A percentile compares a stretch with the other conserved stretches of the same genome.
Evolutionary conservation across 2,329 filamentous ascomycete species (phyloP).

Genomic region (Cordyceps cateniannulata): DNA sequence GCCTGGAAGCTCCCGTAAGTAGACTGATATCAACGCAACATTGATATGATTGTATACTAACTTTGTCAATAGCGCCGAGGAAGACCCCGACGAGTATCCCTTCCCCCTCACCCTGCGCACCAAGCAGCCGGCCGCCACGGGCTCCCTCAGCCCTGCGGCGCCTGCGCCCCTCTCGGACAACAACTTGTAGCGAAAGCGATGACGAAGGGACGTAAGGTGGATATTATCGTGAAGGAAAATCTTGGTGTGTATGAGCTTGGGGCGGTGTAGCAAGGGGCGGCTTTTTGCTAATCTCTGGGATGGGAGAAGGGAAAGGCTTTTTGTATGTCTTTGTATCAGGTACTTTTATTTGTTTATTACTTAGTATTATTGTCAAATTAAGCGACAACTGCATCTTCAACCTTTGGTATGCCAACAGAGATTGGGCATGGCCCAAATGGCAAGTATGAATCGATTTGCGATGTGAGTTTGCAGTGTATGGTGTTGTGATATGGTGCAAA

Average conservation of each 20-base stretch:
- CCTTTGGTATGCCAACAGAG: background rate
- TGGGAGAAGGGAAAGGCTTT: background rate
- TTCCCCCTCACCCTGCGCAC: constrained; percentile 53
- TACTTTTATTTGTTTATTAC: constrained; percentile 2
- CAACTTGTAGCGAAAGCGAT: background rate
- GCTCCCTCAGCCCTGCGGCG: background rate
- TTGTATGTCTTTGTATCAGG: constrained; percentile 8
- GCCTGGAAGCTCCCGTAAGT: constrained; percentile 98
- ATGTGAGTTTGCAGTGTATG: too few species aligned
- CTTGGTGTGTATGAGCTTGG: too few species aligned
- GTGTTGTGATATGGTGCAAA: too few species aligned
- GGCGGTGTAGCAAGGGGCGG: background rate
- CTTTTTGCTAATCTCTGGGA: background rate
- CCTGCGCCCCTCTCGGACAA: background rate
- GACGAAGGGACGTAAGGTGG: too few species aligned
- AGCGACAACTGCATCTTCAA: constrained; percentile 6
- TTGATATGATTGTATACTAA: background rate
- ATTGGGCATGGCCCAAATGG: background rate
- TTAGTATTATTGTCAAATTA: constrained; percentile 1
- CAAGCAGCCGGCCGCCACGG: constrained; percentile 35
- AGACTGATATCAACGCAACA: background rate
- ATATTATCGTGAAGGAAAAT: background rate
- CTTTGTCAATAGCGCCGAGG: constrained; percentile 63
- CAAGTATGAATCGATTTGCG: too few species aligned
- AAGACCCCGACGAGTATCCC: constrained; percentile 72